phyloP scores from a whole-genome alignment of 805 yeast genomes.

The Crinitomyces ghanaensis region DNA sequence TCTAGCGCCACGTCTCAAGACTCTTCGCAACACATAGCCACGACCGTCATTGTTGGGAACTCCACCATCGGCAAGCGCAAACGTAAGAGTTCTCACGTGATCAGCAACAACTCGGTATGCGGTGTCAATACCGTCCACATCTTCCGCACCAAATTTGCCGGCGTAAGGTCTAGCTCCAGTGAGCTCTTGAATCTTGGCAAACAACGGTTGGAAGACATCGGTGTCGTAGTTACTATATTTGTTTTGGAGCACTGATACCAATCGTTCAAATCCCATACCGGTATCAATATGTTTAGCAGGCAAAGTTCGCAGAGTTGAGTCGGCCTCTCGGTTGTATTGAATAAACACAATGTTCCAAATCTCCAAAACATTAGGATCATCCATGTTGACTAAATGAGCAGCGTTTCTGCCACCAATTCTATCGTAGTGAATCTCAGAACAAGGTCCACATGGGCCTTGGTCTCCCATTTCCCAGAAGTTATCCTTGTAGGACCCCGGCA shows the following conservation, averaged over 20 bases:
- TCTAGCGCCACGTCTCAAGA: slow-evolving; percentile 95
- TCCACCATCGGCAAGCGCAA: slow-evolving; percentile 97
- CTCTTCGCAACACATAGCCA: slow-evolving; percentile 95
- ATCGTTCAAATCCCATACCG: slow-evolving; percentile 97
- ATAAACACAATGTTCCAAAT: slow-evolving; percentile 97
- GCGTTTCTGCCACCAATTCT: slow-evolving; percentile 98
- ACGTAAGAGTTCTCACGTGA: slow-evolving; percentile 93
- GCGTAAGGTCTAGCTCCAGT: slow-evolving; percentile 86
- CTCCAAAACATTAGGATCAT: slow-evolving; percentile 96
- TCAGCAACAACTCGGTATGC: slow-evolving; percentile 98
- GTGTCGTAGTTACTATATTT: slow-evolving; percentile 93
- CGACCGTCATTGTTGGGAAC: slow-evolving; percentile 99
- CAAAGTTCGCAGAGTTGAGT: slow-evolving; percentile 62
- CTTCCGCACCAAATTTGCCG: slow-evolving; percentile 86
- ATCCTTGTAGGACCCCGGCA: slow-evolving; percentile 84
- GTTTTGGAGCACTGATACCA: slow-evolving; percentile 88
- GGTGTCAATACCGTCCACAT: slow-evolving; percentile 88
- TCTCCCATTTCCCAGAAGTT: slow-evolving; percentile 99
- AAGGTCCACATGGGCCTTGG: slow-evolving; percentile 99
- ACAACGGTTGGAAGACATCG: slow-evolving; percentile 87
- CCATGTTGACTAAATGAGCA: slow-evolving; percentile 77
- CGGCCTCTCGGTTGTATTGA: slow-evolving; percentile 91
- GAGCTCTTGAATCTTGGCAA: slow-evolving; percentile 75
- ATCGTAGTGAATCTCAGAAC: slow-evolving; percentile 95
- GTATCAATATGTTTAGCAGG: slow-evolving; percentile 97